These are phyloP conservation scores for Xylariaceae sp. DNA, from an alignment of 2,329 filamentous ascomycete species.

Conservation along the genomic window DNA sequence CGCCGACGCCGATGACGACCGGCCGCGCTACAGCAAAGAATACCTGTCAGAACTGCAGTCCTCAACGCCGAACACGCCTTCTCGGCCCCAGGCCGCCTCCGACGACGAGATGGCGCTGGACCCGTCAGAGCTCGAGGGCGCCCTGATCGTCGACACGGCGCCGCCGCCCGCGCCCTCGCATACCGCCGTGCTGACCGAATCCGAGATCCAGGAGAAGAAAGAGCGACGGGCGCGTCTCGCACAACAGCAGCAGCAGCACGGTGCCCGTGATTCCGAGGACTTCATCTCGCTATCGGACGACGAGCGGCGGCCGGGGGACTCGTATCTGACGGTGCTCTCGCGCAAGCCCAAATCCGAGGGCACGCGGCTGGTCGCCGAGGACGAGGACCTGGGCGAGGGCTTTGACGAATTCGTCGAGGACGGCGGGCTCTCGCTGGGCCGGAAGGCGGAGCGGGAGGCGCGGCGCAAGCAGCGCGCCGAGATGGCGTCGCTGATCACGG, in stretches of 20 bases:
- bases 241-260: conserved; percentile 52
- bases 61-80: conserved; percentile 81
- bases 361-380: conserved; percentile 77
- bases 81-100: conserved; percentile 45
- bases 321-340: conserved; percentile 35
- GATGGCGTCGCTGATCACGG: conserved; percentile 81
- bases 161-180: conserved; percentile 38
- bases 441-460: conserved; percentile 75
- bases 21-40: conserved; percentile 83
- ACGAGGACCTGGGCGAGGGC: conserved; percentile 90
- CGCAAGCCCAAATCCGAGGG: conserved; percentile 55
- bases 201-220: conserved; percentile 90
- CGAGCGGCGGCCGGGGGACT: conserved; percentile 34
- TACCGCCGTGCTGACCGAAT: conserved; percentile 71
- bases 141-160: conserved; percentile 60
- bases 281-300: conserved; percentile 68
- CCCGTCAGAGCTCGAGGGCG: conserved; percentile 63
- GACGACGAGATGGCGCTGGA: conserved; percentile 60
- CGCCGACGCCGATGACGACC: conserved; percentile 63
- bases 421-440: conserved; percentile 75
- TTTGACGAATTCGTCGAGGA: conserved; percentile 93
- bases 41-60: conserved; percentile 84
- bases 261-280: conserved; percentile 47
- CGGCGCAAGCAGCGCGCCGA: conserved; percentile 68
- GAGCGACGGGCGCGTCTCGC: conserved; percentile 82